Evolutionary conservation across 345 rosid species (phyloP), one percentile per base, ranked within the genome.

Genomic region (Erucastrum elatum): DNA sequence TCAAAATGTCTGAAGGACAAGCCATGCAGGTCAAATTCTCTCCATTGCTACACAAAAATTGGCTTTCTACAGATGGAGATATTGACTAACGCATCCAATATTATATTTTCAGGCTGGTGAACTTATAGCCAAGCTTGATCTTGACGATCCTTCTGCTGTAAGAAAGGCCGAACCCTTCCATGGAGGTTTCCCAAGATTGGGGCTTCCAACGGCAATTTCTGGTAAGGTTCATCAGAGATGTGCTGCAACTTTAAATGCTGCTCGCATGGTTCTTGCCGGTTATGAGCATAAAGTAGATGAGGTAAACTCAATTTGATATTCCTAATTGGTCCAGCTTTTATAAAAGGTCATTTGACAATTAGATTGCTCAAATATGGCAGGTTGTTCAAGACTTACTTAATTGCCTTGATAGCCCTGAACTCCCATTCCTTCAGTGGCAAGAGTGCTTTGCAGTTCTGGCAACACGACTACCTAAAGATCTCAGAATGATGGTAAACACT

Each of bases 371-470:
- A 84, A 71, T 80, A 51, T 60, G 75, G 80, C 82, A 95, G 99
- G 99, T 96, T 49, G 95, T 89, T 77, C 96, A 90, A 82, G 93
- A 80, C 88, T 87, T 95, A 84, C 94, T 95, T 12, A 85, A 76
- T 61, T 93, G 94, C 82, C 98, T 95, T 67, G 98, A 95, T 81
- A 93, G 89, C 85, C 99, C 99, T 51, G 94, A 90, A 81, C 94
- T 93, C 51, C 99, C 99, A 80, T 95, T 91, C 83, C 99, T 95
- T 83, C 99, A 95, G 80, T 95, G 99, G 99, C 99, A 93, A 91
- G 99, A 95, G 84, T 88, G 91, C 84, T 77, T 91, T 72, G 87
- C 99, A 29, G 97, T 95, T 85, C 86, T 95, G n/a, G 95, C 94
- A 13, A 90, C 88, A 71, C 91, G 99, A 65, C 90, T 95, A 79